phyloP scores from a whole-genome alignment of 129 eudicot species.

The Daucus carota region DNA sequence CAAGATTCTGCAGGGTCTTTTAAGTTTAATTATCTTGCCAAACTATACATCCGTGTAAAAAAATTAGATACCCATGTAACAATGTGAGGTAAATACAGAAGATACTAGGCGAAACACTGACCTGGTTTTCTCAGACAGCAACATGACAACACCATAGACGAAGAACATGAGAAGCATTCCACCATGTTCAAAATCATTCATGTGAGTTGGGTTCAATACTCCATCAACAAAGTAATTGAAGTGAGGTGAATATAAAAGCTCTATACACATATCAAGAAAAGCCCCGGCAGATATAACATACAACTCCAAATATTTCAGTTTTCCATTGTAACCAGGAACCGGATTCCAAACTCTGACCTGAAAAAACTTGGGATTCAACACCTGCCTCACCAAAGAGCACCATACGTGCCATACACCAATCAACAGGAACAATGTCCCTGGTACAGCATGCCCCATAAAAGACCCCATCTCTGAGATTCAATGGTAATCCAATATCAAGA shows the following conservation, averaged over 20 bases:
- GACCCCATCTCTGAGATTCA: conserved; percentile 58
- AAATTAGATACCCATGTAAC: background rate
- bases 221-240: conserved; percentile 70
- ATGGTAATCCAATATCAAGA: background rate
- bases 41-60: background rate
- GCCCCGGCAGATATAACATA: conserved; percentile 65
- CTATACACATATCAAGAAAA: conserved; percentile 81
- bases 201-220: conserved; percentile 63
- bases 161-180: conserved; percentile 98
- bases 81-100: background rate
- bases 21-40: background rate
- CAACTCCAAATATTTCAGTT: conserved; percentile 68
- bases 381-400: conserved; percentile 59
- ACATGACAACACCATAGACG: conserved; percentile 52
- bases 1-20: background rate
- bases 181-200: conserved; percentile 89
- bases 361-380: conserved; percentile 46
- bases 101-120: conserved; percentile 18
- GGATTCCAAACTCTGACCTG: conserved; percentile 84
- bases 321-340: conserved; percentile 70
- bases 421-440: conserved; percentile 81
- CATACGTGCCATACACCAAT: conserved; percentile 90
- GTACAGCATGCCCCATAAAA: conserved; percentile 71
- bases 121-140: conserved; percentile 82
- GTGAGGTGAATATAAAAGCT: conserved; percentile 81